A percentile compares a stretch with the other conserved stretches of the same genome.
Conservation (phyloP, 345 rosid genomes). For the Lagerstroemia speciosa region DNA sequence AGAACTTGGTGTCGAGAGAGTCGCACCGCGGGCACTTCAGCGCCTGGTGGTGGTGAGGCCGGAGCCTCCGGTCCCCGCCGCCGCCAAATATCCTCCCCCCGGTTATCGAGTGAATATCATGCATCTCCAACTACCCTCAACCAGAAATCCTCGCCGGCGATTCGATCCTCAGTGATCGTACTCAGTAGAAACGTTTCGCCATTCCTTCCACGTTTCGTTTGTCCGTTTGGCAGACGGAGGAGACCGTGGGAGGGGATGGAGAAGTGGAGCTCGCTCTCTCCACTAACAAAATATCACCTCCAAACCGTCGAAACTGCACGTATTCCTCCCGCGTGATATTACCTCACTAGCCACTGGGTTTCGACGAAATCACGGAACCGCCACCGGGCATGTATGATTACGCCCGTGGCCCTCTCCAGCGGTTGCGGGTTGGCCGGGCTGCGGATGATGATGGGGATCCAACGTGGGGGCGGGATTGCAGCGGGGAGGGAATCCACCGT, state of each 20-base stretch:
- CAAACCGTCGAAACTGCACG: too few relatives aligned
- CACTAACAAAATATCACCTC: too few relatives aligned
- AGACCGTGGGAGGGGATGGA: too few relatives aligned
- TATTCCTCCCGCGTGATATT: too few relatives aligned
- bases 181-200: neutral
- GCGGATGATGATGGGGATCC: neutral
- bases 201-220: neutral
- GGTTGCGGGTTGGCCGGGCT: neutral
- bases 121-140: constrained; percentile 27
- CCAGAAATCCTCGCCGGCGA: neutral
- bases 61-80: constrained; percentile 50
- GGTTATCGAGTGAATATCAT: constrained; percentile 47
- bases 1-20: constrained; percentile 85
- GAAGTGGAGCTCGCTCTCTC: too few relatives aligned
- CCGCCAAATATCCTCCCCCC: constrained; percentile 31
- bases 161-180: neutral
- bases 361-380: neutral
- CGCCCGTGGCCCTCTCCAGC: too few relatives aligned
- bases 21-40: constrained; percentile 93
- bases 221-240: too few relatives aligned
- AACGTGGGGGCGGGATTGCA: neutral
- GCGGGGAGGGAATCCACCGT: constrained; percentile 24
- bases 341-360: neutral
- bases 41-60: constrained; percentile 60
- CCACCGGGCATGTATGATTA: neutral